phyloP scores from a whole-genome alignment of 352 stramenopile genomes.

The Pythium dissimile region DNA sequence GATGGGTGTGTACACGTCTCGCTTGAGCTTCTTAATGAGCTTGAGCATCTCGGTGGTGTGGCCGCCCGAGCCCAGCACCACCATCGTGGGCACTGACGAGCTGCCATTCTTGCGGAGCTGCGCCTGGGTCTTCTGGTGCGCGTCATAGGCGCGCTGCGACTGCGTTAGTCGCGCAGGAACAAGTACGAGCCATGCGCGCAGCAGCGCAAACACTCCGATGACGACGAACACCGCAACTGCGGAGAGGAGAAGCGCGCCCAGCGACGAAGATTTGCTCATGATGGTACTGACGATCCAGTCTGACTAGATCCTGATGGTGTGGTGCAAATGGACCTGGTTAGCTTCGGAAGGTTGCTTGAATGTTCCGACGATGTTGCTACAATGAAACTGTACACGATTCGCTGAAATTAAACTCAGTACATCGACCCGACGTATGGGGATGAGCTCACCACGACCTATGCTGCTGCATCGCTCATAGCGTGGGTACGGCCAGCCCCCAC shows the following conservation, averaged over 20 bases:
- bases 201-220: background rate
- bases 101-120: conserved; percentile 1
- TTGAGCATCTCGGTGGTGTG: conserved; percentile 96
- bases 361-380: too few relatives aligned
- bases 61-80: conserved; percentile 83
- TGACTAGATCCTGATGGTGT: background rate
- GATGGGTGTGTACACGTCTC: conserved; percentile 78
- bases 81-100: conserved; percentile 54
- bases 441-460: too few relatives aligned
- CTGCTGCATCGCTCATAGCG: too few relatives aligned
- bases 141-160: conserved; percentile 9
- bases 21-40: conserved; percentile 84
- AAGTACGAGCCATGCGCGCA: conserved; percentile 15
- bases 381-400: too few relatives aligned
- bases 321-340: background rate
- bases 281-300: background rate
- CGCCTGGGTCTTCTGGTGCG: conserved; percentile 2
- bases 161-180: conserved; percentile 15
- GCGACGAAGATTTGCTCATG: background rate
- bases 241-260: background rate
- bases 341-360: background rate
- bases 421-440: too few relatives aligned
- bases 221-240: background rate
- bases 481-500: too few relatives aligned
- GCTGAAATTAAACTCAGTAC: too few relatives aligned